A percentile compares a stretch with the other conserved stretches of the same genome.
These are phyloP conservation scores for Phytophthora parvispora DNA, from an alignment of 352 stramenopile species.

Conservation along the genomic window DNA sequence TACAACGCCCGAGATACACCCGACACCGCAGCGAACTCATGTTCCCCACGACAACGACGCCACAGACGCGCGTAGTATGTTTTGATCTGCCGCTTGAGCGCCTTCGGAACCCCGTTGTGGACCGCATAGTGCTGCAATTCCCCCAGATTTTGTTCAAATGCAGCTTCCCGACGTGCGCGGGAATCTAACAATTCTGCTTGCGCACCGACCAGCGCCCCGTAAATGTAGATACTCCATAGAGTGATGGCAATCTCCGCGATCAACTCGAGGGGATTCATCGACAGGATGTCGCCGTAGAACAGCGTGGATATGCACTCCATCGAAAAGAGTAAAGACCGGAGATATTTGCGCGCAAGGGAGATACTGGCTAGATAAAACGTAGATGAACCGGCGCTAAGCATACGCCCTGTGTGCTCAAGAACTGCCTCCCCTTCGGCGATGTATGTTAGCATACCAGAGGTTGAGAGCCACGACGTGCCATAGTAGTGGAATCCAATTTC, in stretches of 20 bases:
- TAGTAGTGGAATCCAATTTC: slow-evolving; percentile 47
- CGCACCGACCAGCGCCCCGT: slow-evolving; percentile 66
- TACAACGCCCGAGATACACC: slow-evolving; percentile 61
- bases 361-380: slow-evolving; percentile 36
- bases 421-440: background rate
- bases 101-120: slow-evolving; percentile 73
- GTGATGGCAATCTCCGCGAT: slow-evolving; percentile 68
- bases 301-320: slow-evolving; percentile 75
- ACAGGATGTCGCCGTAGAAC: slow-evolving; percentile 81
- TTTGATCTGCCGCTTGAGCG: slow-evolving; percentile 76
- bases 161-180: slow-evolving; percentile 52
- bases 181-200: slow-evolving; percentile 64
- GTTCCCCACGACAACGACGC: slow-evolving; percentile 52
- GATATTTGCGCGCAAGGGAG: slow-evolving; percentile 59
- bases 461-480: slow-evolving; percentile 64
- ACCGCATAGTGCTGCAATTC: slow-evolving; percentile 79
- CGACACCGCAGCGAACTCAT: slow-evolving; percentile 56
- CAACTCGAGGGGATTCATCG: slow-evolving; percentile 73
- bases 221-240: slow-evolving; percentile 78
- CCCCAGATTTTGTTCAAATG: slow-evolving; percentile 70
- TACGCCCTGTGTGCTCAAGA: too few relatives aligned
- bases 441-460: slow-evolving; percentile 52
- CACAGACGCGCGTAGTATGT: slow-evolving; percentile 76
- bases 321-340: slow-evolving; percentile 69
- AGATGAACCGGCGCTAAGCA: background rate